These are phyloP conservation scores for Rhipidocladum racemiflorum DNA, from an alignment of 176 grass and related monocot species.

Conservation along the genomic window DNA sequence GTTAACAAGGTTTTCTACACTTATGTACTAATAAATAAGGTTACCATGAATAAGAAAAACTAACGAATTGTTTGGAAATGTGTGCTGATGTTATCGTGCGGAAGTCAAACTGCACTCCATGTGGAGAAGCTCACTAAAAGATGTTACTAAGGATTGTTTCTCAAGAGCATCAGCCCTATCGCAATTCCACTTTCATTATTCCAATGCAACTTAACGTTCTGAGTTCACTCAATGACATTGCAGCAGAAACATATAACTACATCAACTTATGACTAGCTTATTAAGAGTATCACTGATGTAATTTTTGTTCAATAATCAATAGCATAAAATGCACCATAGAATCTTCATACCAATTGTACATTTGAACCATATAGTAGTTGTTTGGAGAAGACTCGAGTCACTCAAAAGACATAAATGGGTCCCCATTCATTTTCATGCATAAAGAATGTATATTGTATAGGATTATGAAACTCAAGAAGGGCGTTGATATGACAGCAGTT, in stretches of 20 bases:
- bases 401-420: neutral
- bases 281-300: neutral
- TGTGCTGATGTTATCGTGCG: neutral
- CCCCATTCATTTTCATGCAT: neutral
- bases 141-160: neutral
- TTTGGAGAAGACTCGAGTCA: conserved; percentile 1
- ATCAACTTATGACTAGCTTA: neutral
- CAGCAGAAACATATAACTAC: conserved; percentile 7
- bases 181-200: conserved; percentile 22
- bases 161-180: neutral
- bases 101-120: neutral
- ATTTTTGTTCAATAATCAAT: neutral
- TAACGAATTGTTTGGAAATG: conserved; percentile 15
- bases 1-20: conserved; percentile 1
- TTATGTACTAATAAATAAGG: conserved; percentile 10
- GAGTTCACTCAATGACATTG: conserved; percentile 1
- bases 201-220: conserved; percentile 3
- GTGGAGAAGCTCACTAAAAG: neutral
- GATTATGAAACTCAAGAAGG: conserved; percentile 18
- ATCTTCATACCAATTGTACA: neutral
- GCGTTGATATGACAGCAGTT: conserved; percentile 3
- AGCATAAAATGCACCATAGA: conserved; percentile 5
- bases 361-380: conserved; percentile 14
- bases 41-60: conserved; percentile 4
- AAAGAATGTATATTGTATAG: neutral